These are phyloP conservation scores for Puccinia coronata DNA, from an alignment of 1,284 basidiomycete species.

Conservation along the genomic window DNA sequence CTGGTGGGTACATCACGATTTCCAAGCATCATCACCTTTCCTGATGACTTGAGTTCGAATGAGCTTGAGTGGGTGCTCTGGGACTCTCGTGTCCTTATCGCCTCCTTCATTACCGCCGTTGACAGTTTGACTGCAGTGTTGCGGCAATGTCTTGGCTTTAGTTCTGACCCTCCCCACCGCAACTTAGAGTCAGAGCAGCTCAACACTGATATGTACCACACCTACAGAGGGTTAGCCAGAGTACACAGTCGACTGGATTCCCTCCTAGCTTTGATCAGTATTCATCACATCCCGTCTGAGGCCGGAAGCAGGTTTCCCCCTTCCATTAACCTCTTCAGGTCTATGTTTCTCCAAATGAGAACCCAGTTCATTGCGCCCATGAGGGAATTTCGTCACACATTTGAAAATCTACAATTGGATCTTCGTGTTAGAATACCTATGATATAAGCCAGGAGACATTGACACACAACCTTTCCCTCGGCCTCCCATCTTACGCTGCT, in stretches of 20 bases:
- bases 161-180: too few species aligned
- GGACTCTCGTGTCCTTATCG: not conserved
- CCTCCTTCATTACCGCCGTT: not conserved
- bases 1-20: too few species aligned
- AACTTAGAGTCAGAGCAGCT: too few species aligned
- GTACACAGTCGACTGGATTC: not conserved
- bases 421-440: too few species aligned
- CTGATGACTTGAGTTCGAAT: not conserved
- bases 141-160: too few species aligned
- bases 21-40: not conserved
- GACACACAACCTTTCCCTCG: too few species aligned
- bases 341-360: not conserved
- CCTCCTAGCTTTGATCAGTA: not conserved
- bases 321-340: not conserved
- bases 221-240: not conserved
- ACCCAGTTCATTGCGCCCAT: not conserved
- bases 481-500: too few species aligned
- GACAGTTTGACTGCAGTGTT: not conserved
- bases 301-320: too few species aligned
- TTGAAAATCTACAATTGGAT: too few species aligned
- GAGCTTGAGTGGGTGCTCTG: not conserved
- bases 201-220: not conserved
- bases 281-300: not conserved
- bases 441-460: too few species aligned
- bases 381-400: too few species aligned